Evolutionary conservation across 2,329 filamentous ascomycete genomes (phyloP), one percentile per base, ranked within the genome.

Genomic region (Colletotrichum sp.): DNA sequence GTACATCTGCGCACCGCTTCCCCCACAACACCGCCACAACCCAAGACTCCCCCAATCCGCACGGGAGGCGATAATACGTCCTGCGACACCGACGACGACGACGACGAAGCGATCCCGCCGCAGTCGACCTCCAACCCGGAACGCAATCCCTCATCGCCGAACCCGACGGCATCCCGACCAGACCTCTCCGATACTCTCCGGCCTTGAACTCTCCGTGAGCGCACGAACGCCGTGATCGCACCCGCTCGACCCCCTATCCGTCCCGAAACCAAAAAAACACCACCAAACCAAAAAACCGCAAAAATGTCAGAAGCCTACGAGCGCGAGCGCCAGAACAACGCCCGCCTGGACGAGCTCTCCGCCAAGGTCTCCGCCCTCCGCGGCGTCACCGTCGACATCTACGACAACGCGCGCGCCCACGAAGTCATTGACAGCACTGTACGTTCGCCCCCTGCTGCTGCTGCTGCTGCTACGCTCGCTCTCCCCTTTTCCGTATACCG

Each of bases 311-410:
- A 95, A 84, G 90, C 93, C 78, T 95, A 94, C 87, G 93, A 95
- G 87, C 93, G 93, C 84, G 93, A 95, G 87, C 90, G 92, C 83
- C 97, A 99, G 86, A 99, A 99, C 88, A 98, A 99, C 87, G 93
- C 95, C 79, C 96, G 96, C 80, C 94, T 99, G 72, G 93, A 96
- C 82, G 96, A 98, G 84, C 94, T 99, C 48, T 94, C 94, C 18
- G 91, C 92, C 79, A 99, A 99, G 87, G 96, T 99, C 71, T 95
- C 95, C 21, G 95, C 96, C 68, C 91, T 99, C 78, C 95, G 96
- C 82, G 95, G 94, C 85, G 95, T 99, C 67, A 99, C 97, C 57
- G 92, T 99, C 79, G 96, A 99, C 87, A 99, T 99, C 82, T 98
- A 99, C 90, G 96, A 99, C 87, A 96, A 97, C 84, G 97, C 97